Conservation (phyloP, 2,329 filamentous ascomycete species). For the Xylaria sp. region DNA sequence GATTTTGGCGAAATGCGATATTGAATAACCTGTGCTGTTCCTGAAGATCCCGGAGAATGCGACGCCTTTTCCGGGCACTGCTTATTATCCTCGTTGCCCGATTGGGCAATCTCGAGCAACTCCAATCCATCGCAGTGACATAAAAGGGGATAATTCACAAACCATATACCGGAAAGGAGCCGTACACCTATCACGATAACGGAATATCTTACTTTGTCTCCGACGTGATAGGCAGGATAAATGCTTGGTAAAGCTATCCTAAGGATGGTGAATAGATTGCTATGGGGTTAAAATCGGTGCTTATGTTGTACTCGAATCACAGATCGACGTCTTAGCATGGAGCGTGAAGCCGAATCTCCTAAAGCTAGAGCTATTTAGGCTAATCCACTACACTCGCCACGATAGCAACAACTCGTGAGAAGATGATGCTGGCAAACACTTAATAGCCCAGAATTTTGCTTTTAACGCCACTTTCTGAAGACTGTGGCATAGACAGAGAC, state of each 20-base stretch:
- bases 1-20: conserved; percentile 3
- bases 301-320: conserved; percentile 9
- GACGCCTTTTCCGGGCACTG: conserved; percentile 22
- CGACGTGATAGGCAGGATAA: conserved; percentile 44
- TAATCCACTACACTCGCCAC: conserved; percentile 21
- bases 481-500: not conserved
- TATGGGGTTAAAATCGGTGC: conserved; percentile 23
- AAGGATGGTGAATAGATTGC: conserved; percentile 36
- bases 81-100: conserved; percentile 30
- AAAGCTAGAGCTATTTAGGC: conserved; percentile 29
- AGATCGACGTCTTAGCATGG: conserved; percentile 28
- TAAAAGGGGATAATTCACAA: conserved; percentile 4
- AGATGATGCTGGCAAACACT: not conserved
- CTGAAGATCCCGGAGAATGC: conserved; percentile 18
- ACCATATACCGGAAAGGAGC: conserved; percentile 33
- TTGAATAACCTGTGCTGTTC: not conserved
- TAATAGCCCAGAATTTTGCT: not conserved
- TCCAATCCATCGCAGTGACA: not conserved
- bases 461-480: not conserved
- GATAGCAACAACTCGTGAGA: not conserved
- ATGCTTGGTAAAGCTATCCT: conserved; percentile 34
- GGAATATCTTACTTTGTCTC: conserved; percentile 42
- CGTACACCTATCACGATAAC: conserved; percentile 37
- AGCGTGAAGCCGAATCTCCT: conserved; percentile 24
- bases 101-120: conserved; percentile 19